Base-by-base conservation (phyloP, 352 stramenopile genomes). In the Pythium aphanidermatum region DNA sequence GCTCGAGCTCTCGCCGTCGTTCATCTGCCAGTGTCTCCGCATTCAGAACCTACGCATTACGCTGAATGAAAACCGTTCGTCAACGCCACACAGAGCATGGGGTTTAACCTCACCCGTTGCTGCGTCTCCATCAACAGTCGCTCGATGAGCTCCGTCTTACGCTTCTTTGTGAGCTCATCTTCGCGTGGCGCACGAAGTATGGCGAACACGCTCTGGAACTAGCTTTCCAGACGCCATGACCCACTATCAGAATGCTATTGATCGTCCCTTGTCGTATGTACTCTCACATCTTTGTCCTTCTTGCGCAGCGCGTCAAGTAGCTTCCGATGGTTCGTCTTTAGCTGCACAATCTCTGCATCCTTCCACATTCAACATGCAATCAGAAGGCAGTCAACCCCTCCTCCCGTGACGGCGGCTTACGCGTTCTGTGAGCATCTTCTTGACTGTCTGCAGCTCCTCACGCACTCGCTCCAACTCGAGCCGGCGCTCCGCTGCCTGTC, bases 201-300 rank as follows among this genome's bases (percentile, higher is more conserved):
- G 0, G 56, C 69, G 51, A 87, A 85, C 14, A 74, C 52, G 41
- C 61, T 62, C 49, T 85, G 72, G 3, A 87, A 33, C 75, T 87
- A 36, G n/a, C n/a, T n/a, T n/a, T n/a, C n/a, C n/a, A n/a, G n/a
- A n/a, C n/a, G n/a, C n/a, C n/a, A n/a, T n/a, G n/a, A n/a, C n/a
- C n/a, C n/a, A n/a, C n/a, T n/a, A n/a, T n/a, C n/a, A n/a, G n/a
- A n/a, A n/a, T n/a, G n/a, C n/a, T n/a, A n/a, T n/a, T n/a, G n/a
- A n/a, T n/a, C n/a, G n/a, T n/a, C n/a, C n/a, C n/a, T n/a, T n/a
- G n/a, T n/a, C n/a, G n/a, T n/a, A n/a, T n/a, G n/a, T n/a, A n/a
- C n/a, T n/a, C n/a, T n/a, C n/a, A 79, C 75, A 30, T 83, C 72
- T 58, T 76, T 77, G 37, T 85, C 72, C 39, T 80, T 87, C 46